Evolutionary conservation across 2,329 filamentous ascomycete genomes (phyloP), one percentile per base, ranked within the genome.

Genomic region (Pezicula radicicola): DNA sequence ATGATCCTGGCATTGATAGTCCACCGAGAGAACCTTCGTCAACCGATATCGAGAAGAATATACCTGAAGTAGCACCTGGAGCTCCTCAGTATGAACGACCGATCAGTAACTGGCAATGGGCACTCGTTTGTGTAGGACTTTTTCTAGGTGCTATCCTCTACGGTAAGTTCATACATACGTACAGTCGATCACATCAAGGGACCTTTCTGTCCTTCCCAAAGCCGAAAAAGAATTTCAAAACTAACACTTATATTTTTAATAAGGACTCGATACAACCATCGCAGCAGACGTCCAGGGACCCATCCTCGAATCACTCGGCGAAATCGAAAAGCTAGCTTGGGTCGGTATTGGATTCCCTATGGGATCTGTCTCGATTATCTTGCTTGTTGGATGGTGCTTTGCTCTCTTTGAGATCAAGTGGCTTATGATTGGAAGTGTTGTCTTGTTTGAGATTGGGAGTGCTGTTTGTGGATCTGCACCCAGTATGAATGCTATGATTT

Each of bases 401-500:
- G 51, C 51, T 28, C 50, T 58, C 25, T 65, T 64, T 42, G 55
- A 62, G 19, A 56, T 58, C 27, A 66, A 66, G 45, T 58, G 49
- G n/a, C 53, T 62, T 16, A 57, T 57, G 40, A 53, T 63, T 9
- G 46, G 33, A 9, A 49, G 50, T 47, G 51, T 65, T 16, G 27
- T 59, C 9, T 16, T 54, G 6, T 61, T 61, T 37, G 57, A 58
- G 47, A 49, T 62, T 27, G 65, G 63, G 13, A 61, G 56, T n/a
- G 55, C 62, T 3, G 42, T 68, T 21, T 68, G 65, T 48, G 65
- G 60, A 9, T 53, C 60, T 5, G 63, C 65, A 12, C 62, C 62
- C 3, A 64, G 42, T 16, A 63, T 63, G 66, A 61, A 70, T 49
- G 71, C 72, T 15, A 56, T 80, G 10, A 78, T 80, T 52, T 59